Evolutionary conservation across 129 eudicot genomes (phyloP).

Genomic region (Kitagawia praeruptora): DNA sequence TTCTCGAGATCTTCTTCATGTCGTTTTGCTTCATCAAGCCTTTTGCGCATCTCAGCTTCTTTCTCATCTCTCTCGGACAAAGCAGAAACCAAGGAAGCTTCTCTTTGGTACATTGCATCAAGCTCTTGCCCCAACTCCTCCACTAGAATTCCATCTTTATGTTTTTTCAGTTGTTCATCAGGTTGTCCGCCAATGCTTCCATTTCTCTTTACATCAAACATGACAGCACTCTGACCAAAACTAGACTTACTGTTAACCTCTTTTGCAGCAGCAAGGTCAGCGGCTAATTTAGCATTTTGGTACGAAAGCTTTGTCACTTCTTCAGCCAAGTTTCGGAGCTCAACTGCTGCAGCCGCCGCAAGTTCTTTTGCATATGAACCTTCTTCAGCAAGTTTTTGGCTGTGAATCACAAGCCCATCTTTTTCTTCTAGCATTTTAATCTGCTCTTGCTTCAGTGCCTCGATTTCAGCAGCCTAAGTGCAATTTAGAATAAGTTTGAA

Average conservation of each 20-base stretch:
- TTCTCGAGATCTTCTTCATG: slow-evolving; percentile 64
- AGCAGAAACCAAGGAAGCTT: slow-evolving; percentile 72
- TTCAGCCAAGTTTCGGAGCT: slow-evolving; percentile 78
- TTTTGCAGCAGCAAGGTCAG: slow-evolving; percentile 42
- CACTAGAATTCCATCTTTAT: slow-evolving; percentile 29
- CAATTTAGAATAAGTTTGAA: not conserved
- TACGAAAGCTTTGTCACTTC: slow-evolving; percentile 79
- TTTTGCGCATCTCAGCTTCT: slow-evolving; percentile 56
- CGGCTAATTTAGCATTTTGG: slow-evolving; percentile 64
- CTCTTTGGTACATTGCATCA: slow-evolving; percentile 60
- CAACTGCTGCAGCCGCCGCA: slow-evolving; percentile 96
- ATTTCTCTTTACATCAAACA: slow-evolving; percentile 15
- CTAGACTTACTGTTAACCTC: slow-evolving; percentile 24
- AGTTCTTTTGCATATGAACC: slow-evolving; percentile 83
- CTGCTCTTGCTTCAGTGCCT: slow-evolving; percentile 70
- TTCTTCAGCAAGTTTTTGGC: slow-evolving; percentile 77
- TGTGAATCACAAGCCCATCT: slow-evolving; percentile 56
- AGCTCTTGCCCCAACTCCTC: slow-evolving; percentile 60
- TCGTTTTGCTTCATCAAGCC: slow-evolving; percentile 53
- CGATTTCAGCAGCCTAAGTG: slow-evolving; percentile 63
- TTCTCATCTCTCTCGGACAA: slow-evolving; percentile 61
- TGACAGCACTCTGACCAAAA: slow-evolving; percentile 20
- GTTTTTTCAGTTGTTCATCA: slow-evolving; percentile 25
- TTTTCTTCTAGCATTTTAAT: slow-evolving; percentile 57
- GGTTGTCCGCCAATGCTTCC: slow-evolving; percentile 17